Evolutionary conservation across 2,329 filamentous ascomycete genomes (phyloP).

Genomic region (Colletotrichum sp.): DNA sequence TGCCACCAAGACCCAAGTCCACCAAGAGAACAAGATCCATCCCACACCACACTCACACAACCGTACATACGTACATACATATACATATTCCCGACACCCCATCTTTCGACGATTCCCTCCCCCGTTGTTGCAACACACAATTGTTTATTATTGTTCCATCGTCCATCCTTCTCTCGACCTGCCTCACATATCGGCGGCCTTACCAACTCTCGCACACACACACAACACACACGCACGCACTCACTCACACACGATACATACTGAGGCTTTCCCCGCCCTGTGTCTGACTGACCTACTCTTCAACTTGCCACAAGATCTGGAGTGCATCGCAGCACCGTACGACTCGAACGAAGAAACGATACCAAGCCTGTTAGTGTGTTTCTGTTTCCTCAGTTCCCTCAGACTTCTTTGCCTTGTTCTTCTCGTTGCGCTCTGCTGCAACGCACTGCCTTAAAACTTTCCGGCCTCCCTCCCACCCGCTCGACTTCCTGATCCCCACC

Average conservation of each 20-base stretch:
- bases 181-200: neutral
- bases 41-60: conserved; percentile 14
- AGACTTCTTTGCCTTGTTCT: neutral
- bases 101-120: conserved; percentile 12
- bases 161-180: neutral
- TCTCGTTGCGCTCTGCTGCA: neutral
- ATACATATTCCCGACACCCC: conserved; percentile 20
- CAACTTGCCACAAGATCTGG: conserved; percentile 20
- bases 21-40: conserved; percentile 14
- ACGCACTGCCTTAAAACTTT: conserved; percentile 19
- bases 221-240: neutral
- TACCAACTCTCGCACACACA: neutral
- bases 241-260: neutral
- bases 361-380: conserved; percentile 15
- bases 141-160: conserved; percentile 25
- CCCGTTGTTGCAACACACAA: conserved; percentile 19
- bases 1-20: neutral
- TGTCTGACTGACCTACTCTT: conserved; percentile 15
- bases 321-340: conserved; percentile 20
- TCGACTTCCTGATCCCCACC: conserved; percentile 13
- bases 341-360: conserved; percentile 13
- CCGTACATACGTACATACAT: conserved; percentile 19
- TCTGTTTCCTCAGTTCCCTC: neutral
- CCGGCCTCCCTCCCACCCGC: conserved; percentile 15
- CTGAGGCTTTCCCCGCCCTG: conserved; percentile 9